Evolutionary conservation across 305 asterid genomes (phyloP).

Genomic region (Salvia sclarea): DNA sequence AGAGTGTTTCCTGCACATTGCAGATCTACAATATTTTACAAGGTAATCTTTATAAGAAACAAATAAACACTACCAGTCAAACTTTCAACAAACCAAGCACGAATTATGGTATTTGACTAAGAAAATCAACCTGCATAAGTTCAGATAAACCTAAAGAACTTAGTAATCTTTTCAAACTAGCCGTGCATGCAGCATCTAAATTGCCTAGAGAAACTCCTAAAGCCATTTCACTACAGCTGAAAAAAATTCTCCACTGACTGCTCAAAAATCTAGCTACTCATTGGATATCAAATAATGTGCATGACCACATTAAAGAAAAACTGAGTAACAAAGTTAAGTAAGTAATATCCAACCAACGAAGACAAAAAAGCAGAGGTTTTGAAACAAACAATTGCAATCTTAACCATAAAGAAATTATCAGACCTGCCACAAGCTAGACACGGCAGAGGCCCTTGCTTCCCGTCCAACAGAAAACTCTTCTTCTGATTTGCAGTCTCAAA

Average conservation of each 20-base stretch:
- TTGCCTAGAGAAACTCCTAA: conserved; percentile 10
- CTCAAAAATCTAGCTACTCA: conserved; percentile 6
- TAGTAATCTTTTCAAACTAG: conserved; percentile 1
- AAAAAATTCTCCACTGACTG: neutral
- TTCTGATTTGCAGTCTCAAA: conserved; percentile 64
- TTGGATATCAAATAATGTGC: conserved; percentile 15
- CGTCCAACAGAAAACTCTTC: conserved; percentile 71
- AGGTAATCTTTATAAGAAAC: conserved; percentile 14
- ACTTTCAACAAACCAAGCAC: conserved; percentile 9
- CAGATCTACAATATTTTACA: neutral
- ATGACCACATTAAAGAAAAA: conserved; percentile 1
- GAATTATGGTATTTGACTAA: neutral
- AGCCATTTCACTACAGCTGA: conserved; percentile 1
- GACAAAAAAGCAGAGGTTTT: neutral
- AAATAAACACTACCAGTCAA: neutral
- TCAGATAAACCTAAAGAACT: conserved; percentile 18
- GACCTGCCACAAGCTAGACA: conserved; percentile 87
- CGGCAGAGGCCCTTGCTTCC: conserved; percentile 74
- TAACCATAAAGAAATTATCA: conserved; percentile 42
- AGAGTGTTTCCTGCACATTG: conserved; percentile 20
- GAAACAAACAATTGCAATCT: neutral
- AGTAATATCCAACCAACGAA: no score
- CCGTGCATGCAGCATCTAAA: neutral
- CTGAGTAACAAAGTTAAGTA: conserved; percentile 13
- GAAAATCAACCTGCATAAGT: conserved; percentile 2